These are phyloP conservation scores for Nemophila menziesii DNA, from an alignment of 257 asterid species.

Conservation along the genomic window DNA sequence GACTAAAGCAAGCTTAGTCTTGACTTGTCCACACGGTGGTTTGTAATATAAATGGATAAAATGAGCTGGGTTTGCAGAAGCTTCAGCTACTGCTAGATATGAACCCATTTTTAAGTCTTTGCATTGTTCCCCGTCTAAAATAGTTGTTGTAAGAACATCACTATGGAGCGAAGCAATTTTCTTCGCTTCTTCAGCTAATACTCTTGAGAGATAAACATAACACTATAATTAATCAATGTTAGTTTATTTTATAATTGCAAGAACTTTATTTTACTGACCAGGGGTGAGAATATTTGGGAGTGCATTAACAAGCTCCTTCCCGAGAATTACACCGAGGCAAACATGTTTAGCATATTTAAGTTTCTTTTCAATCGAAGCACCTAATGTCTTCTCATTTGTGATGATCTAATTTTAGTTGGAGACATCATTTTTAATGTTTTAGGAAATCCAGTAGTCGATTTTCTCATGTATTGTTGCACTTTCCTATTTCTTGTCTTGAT, in stretches of 20 bases:
- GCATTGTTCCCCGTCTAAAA: slow-evolving; percentile 87
- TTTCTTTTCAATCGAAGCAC: slow-evolving; percentile 76
- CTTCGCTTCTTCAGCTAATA: slow-evolving; percentile 75
- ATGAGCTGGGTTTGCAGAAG: slow-evolving; percentile 85
- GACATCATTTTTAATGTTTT: no score
- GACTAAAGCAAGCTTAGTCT: slow-evolving; percentile 77
- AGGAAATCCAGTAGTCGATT: no score
- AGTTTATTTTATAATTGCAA: neutral
- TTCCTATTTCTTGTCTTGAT: no score
- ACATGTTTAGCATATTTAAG: slow-evolving; percentile 69
- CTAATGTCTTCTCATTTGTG: no score
- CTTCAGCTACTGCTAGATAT: slow-evolving; percentile 89
- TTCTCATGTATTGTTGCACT: no score
- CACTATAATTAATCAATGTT: slow-evolving; percentile 1
- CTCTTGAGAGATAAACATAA: slow-evolving; percentile 39
- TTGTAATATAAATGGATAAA: slow-evolving; percentile 89
- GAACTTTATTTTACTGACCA: slow-evolving; percentile 37
- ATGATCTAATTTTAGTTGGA: no score
- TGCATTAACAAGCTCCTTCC: slow-evolving; percentile 87
- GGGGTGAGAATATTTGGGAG: slow-evolving; percentile 97
- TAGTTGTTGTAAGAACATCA: slow-evolving; percentile 77
- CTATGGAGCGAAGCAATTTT: slow-evolving; percentile 64
- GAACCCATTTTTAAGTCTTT: slow-evolving; percentile 98
- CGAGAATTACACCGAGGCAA: slow-evolving; percentile 68
- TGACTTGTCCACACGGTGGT: slow-evolving; percentile 67